These are phyloP conservation scores for Globisporangium cederbergense DNA, from an alignment of 352 stramenopile genomes.

Conservation along the genomic window DNA sequence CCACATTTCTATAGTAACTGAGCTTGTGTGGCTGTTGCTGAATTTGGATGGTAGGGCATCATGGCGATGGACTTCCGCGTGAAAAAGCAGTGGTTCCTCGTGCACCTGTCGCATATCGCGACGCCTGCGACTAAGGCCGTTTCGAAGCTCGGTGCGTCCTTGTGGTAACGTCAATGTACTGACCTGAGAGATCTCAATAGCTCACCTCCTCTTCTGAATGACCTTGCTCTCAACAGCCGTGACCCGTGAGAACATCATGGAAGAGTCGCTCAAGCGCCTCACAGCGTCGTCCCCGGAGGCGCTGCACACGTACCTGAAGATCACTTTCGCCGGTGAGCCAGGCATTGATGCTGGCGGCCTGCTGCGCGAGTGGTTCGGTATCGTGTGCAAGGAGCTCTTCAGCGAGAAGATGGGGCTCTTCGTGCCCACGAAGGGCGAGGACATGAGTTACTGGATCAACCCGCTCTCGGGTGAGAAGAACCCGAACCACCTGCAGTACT, in stretches of 20 bases:
- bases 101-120: slow-evolving; percentile 61
- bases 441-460: slow-evolving; percentile 73
- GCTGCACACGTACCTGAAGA: slow-evolving; percentile 68
- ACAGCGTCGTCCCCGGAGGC: slow-evolving; percentile 34
- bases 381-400: slow-evolving; percentile 58
- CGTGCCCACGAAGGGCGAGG: slow-evolving; percentile 51
- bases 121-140: slow-evolving; percentile 61
- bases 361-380: slow-evolving; percentile 66
- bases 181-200: neutral
- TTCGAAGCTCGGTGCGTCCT: slow-evolving; percentile 58
- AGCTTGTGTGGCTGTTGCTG: neutral
- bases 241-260: slow-evolving; percentile 49
- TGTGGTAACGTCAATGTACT: neutral
- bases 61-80: slow-evolving; percentile 74
- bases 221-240: slow-evolving; percentile 27
- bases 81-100: slow-evolving; percentile 85
- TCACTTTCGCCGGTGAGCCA: slow-evolving; percentile 57
- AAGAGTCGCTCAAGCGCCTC: slow-evolving; percentile 45
- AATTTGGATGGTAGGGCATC: slow-evolving; percentile 33
- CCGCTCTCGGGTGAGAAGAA: slow-evolving; percentile 46
- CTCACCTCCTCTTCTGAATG: no score
- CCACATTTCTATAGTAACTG: neutral
- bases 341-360: slow-evolving; percentile 65
- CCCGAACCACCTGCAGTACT: slow-evolving; percentile 46
- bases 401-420: slow-evolving; percentile 51